A percentile compares a stretch with the other conserved stretches of the same genome.
phyloP scores from a whole-genome alignment of 495 filamentous ascomycete genomes.

The Antarctomyces pellizariae region DNA sequence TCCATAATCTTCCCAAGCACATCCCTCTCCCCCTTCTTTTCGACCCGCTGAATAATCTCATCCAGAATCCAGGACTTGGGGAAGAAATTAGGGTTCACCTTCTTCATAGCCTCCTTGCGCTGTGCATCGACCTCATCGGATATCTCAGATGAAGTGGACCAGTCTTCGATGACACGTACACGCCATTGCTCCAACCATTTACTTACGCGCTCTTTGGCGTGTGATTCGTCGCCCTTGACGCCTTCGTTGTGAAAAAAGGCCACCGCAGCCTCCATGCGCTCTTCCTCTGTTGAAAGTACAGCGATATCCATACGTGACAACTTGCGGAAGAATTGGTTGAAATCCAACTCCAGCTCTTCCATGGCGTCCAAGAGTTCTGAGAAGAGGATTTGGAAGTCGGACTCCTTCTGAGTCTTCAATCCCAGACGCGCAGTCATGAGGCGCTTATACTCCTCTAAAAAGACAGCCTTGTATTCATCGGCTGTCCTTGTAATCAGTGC shows the following conservation, averaged over 20 bases:
- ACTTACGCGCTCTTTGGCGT: conserved; percentile 37
- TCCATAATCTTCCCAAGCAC: conserved; percentile 54
- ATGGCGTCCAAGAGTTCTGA: conserved; percentile 63
- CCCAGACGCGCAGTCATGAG: conserved; percentile 63
- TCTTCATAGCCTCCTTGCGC: conserved; percentile 49
- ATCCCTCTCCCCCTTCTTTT: conserved; percentile 59
- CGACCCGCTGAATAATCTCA: conserved; percentile 71
- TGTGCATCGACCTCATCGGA: conserved; percentile 27
- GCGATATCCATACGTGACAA: conserved; percentile 33
- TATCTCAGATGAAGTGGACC: conserved; percentile 24
- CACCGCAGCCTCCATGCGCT: conserved; percentile 29
- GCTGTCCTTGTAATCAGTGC: conserved; percentile 50
- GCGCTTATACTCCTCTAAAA: conserved; percentile 64
- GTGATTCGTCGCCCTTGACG: conserved; percentile 32
- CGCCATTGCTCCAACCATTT: conserved; percentile 61
- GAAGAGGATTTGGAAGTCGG: conserved; percentile 57
- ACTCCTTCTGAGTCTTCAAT: conserved; percentile 33
- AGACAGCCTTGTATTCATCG: conserved; percentile 70
- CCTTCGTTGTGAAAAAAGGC: conserved; percentile 53
- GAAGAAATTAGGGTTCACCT: conserved; percentile 75
- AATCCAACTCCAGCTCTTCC: conserved; percentile 62
- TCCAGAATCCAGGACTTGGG: conserved; percentile 82
- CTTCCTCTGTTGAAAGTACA: conserved; percentile 34
- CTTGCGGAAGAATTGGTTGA: conserved; percentile 73
- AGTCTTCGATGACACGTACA: conserved; percentile 43